Base-by-base conservation (phyloP, 2,329 filamentous ascomycete species). In the Trichoderma afroharzianum region DNA sequence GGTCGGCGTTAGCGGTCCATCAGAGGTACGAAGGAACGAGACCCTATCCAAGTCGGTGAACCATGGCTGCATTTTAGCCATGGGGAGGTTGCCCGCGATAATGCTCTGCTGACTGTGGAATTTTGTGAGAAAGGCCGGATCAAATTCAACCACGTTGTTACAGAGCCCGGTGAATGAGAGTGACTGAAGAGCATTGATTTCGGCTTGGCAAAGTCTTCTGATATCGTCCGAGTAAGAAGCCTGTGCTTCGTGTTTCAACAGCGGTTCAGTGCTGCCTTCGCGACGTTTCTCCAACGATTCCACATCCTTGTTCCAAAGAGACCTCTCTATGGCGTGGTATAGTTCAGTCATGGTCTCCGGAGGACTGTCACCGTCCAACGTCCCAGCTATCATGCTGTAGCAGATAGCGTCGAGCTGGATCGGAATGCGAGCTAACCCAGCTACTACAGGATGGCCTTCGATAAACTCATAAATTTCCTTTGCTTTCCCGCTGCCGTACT, bases 401-500 rank as follows among this genome's bases (percentile, higher is more conserved):
- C 63, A 66, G n/a, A 66, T 47, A 6, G 63, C 63, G 18, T 66
- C 63, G 6, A 66, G 63, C 43, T 66, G 63, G 9, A 66, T 66
- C 28, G 63, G 63, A 12, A 66, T 66, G 4, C 63, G 63, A 8
- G 43, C 63, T 30, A 85, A 77, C 6, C 73, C 77, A 11, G 55
- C 28, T 30, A 58, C 55, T n/a, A 58, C 18, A 58, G 55, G 55
- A 6, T 58, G 55, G 55, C 55, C 1, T 9, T 58, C 26, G 28
- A 58, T 58, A 18, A 58, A 58, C 15, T 18, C 32, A 58, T 32
- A 30, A 21, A 58, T 21, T n/a, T 58, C 55, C 4, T 3, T 6
- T 32, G 28, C 28, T 32, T 30, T 32, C 4, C 12, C 55, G 7
- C 26, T 12, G 9, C 15, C 55, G 32, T 58, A 18, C 7, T 32